Evolutionary conservation across 1,139 yeast genomes (phyloP).

Genomic region (Yamadazyma dushanensis): DNA sequence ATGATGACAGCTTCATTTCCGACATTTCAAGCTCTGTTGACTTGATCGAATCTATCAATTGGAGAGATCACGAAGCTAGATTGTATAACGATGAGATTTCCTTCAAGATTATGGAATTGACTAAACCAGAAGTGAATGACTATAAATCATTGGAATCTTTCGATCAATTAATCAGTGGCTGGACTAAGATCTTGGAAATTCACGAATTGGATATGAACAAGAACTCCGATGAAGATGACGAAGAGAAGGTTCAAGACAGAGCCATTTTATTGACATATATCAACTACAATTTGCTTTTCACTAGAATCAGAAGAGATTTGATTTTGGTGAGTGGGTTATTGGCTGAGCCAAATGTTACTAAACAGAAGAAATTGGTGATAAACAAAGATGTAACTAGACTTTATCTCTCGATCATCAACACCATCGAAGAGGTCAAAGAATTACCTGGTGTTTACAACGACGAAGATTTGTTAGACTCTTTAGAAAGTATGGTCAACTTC

Average conservation of each 20-base stretch:
- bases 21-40: conserved; percentile 29
- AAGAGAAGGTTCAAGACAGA: conserved; percentile 63
- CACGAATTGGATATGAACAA: conserved; percentile 52
- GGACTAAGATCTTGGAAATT: conserved; percentile 41
- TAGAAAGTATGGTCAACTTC: conserved; percentile 50
- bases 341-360: conserved; percentile 12
- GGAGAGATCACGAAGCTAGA: conserved; percentile 76
- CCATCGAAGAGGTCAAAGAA: conserved; percentile 61
- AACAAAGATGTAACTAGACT: conserved; percentile 50
- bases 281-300: conserved; percentile 63
- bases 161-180: conserved; percentile 34
- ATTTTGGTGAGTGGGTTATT: conserved; percentile 41
- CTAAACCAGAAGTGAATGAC: conserved; percentile 27
- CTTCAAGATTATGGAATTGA: conserved; percentile 48
- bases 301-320: conserved; percentile 72
- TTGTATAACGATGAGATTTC: conserved; percentile 76
- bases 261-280: conserved; percentile 76
- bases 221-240: conserved; percentile 45
- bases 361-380: conserved; percentile 27
- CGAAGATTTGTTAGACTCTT: conserved; percentile 59
- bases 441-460: conserved; percentile 92
- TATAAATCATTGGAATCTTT: conserved; percentile 27
- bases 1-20: conserved; percentile 45
- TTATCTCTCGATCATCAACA: conserved; percentile 47
- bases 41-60: conserved; percentile 44